Percentiles rank a stretch among this genome's conserved stretches.
Conservation (phyloP, 331 rosid species). For the Phaseolus coccineus region DNA sequence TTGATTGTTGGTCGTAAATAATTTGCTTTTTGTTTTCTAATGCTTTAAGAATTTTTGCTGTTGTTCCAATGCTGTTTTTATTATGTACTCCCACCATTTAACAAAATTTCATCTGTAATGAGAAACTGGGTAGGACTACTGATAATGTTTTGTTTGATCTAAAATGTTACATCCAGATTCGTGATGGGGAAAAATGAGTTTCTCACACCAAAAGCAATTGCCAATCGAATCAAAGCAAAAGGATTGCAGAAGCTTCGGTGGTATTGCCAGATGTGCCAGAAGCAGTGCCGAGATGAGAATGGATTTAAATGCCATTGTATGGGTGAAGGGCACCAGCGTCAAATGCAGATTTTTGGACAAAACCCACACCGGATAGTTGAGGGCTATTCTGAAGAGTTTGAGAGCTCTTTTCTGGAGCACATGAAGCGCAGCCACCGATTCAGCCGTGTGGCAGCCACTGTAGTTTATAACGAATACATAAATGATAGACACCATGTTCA, state of each 20-base stretch:
- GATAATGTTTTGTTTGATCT: conserved; percentile 8
- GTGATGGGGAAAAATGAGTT: conserved; percentile 90
- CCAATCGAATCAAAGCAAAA: conserved; percentile 87
- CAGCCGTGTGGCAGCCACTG: conserved; percentile 89
- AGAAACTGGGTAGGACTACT: neutral
- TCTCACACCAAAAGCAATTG: conserved; percentile 90
- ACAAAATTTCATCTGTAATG: neutral
- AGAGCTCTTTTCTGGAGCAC: conserved; percentile 73
- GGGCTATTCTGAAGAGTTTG: conserved; percentile 88
- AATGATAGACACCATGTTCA: conserved; percentile 82
- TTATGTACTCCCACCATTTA: neutral
- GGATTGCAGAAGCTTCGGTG: conserved; percentile 95
- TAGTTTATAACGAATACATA: conserved; percentile 90
- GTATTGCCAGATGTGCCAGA: conserved; percentile 99
- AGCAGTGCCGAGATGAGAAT: conserved; percentile 95
- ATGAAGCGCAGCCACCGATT: conserved; percentile 89
- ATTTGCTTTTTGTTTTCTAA: neutral
- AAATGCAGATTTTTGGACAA: conserved; percentile 88
- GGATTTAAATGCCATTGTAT: conserved; percentile 95
- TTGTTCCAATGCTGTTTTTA: neutral
- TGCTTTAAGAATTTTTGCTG: conserved; percentile 1
- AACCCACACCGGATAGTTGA: conserved; percentile 71
- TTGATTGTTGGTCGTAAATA: neutral
- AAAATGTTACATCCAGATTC: conserved; percentile 37
- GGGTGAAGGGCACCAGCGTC: conserved; percentile 93